Conservation (phyloP, 768 basidiomycete genomes). For the Agaricus blazei region DNA sequence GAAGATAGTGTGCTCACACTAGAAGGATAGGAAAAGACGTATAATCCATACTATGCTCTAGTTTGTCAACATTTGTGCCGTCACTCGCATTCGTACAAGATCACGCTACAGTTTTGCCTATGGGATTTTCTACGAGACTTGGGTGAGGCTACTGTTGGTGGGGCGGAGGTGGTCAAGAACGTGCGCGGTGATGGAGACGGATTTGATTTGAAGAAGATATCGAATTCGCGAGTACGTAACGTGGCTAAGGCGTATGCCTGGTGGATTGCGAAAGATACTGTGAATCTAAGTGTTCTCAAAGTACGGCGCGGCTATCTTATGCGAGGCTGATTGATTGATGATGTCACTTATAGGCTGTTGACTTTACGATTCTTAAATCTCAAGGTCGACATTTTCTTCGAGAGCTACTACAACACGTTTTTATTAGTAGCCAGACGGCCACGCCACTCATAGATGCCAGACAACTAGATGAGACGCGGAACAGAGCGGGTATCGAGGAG, state of each 20-base stretch:
- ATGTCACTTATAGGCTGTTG: conserved; percentile 60
- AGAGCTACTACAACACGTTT: conserved; percentile 62
- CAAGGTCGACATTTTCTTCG: conserved; percentile 62
- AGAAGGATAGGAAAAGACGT: conserved; percentile 67
- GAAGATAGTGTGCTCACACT: neutral
- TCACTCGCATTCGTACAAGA: conserved; percentile 76
- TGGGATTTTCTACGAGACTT: conserved; percentile 97
- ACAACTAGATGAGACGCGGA: conserved; percentile 37
- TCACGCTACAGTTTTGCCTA: conserved; percentile 90
- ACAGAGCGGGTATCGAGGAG: conserved; percentile 64
- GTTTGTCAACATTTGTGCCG: conserved; percentile 81
- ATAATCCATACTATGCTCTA: conserved; percentile 95
- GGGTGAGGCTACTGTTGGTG: conserved; percentile 80
- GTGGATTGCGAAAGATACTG: conserved; percentile 85
- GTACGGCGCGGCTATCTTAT: conserved; percentile 30
- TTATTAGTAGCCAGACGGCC: conserved; percentile 69
- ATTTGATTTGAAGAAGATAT: conserved; percentile 48
- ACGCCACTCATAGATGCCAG: conserved; percentile 54
- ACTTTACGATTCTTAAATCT: conserved; percentile 72
- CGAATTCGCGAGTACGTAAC: conserved; percentile 57
- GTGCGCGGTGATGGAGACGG: conserved; percentile 41
- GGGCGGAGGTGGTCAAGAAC: conserved; percentile 69
- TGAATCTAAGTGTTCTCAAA: conserved; percentile 77
- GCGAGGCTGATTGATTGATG: neutral
- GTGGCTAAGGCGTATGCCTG: conserved; percentile 85